phyloP scores from a whole-genome alignment of 192 early-diverging fungal species.

The Dispira simplex region DNA sequence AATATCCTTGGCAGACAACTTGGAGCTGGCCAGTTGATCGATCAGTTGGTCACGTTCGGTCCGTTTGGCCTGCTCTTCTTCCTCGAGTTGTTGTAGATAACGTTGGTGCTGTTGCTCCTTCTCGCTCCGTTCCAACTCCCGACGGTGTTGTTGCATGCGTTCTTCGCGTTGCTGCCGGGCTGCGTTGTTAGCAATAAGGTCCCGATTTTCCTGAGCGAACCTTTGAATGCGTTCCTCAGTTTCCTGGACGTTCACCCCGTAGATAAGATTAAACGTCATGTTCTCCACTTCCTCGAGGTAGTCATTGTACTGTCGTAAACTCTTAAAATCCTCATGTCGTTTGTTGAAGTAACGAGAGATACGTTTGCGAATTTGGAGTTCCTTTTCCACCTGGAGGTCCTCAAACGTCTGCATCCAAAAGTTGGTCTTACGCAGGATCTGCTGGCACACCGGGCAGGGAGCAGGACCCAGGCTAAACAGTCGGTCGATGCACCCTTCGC shows the following conservation, averaged over 20 bases:
- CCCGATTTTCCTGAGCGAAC: slow-evolving; percentile 66
- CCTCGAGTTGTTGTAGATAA: slow-evolving; percentile 50
- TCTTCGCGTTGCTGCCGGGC: slow-evolving; percentile 37
- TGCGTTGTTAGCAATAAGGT: slow-evolving; percentile 51
- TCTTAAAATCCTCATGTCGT: slow-evolving; percentile 75
- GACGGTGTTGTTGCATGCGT: slow-evolving; percentile 25
- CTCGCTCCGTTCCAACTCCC: slow-evolving; percentile 32
- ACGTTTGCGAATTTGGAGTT: slow-evolving; percentile 68
- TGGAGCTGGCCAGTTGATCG: slow-evolving; percentile 41
- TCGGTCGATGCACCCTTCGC: slow-evolving; percentile 79
- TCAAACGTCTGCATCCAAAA: slow-evolving; percentile 88
- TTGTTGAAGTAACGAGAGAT: slow-evolving; percentile 73
- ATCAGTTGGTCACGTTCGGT: slow-evolving; percentile 54
- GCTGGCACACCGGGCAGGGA: slow-evolving; percentile 79
- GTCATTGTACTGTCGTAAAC: slow-evolving; percentile 64
- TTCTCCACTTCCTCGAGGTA: slow-evolving; percentile 82
- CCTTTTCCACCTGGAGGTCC: slow-evolving; percentile 87
- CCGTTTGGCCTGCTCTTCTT: slow-evolving; percentile 48
- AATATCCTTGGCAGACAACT: background rate
- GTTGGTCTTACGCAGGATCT: slow-evolving; percentile 60
- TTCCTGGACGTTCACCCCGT: slow-evolving; percentile 73
- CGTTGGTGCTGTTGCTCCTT: slow-evolving; percentile 42
- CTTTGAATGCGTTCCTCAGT: slow-evolving; percentile 59
- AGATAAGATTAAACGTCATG: slow-evolving; percentile 64
- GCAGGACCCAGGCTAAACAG: slow-evolving; percentile 73